Conservation (phyloP, 257 asterid species). For the Solanum lignicaule region DNA sequence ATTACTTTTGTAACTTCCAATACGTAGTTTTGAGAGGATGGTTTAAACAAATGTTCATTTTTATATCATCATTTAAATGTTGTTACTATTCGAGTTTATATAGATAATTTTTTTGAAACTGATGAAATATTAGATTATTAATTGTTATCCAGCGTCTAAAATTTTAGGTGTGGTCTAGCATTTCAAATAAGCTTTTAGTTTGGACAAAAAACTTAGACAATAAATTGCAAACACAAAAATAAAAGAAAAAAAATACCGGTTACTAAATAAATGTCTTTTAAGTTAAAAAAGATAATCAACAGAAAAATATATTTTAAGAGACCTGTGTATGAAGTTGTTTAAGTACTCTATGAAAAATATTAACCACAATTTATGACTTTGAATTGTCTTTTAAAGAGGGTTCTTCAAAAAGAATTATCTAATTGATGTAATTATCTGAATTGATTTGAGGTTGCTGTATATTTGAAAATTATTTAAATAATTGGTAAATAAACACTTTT, state of each 20-base stretch:
- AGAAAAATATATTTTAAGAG: background rate
- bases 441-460: background rate
- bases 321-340: background rate
- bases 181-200: background rate
- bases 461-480: background rate
- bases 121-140: background rate
- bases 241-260: background rate
- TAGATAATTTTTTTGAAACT: background rate
- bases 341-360: background rate
- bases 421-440: background rate
- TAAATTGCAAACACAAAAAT: background rate
- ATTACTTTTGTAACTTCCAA: background rate
- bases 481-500: background rate
- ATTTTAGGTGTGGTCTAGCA: background rate
- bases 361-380: background rate
- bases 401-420: background rate
- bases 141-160: background rate
- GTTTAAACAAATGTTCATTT: background rate
- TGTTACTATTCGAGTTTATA: background rate
- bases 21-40: background rate
- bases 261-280: background rate
- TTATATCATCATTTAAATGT: background rate
- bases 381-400: background rate
- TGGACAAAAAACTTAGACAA: background rate
- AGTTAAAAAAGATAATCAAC: no score